phyloP scores from a whole-genome alignment of 106 monocot genomes.

The Acorus calamus region DNA sequence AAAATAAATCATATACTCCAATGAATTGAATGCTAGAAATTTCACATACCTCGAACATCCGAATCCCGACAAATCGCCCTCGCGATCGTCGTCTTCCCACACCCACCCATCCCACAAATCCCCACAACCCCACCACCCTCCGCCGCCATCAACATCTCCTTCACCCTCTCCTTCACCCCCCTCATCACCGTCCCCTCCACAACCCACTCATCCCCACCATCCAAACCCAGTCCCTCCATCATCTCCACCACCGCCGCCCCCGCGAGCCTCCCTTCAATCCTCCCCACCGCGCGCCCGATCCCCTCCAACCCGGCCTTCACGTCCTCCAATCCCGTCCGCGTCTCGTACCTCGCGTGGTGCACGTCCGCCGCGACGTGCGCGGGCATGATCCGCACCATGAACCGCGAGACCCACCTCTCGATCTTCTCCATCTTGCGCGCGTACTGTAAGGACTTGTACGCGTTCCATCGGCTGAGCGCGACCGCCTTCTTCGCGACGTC shows the following conservation, averaged over 20 bases:
- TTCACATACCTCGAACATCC: conserved; percentile 29
- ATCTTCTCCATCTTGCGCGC: conserved; percentile 35
- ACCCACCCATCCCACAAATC: conserved; percentile 59
- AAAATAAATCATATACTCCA: not conserved
- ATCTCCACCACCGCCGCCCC: conserved; percentile 17
- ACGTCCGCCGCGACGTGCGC: conserved; percentile 36
- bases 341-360: conserved; percentile 29
- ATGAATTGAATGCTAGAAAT: not conserved
- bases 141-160: conserved; percentile 30
- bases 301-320: conserved; percentile 5
- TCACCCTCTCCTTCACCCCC: conserved; percentile 39
- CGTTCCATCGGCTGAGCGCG: conserved; percentile 35
- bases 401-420: conserved; percentile 21
- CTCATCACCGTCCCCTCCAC: conserved; percentile 14
- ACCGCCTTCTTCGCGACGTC: conserved; percentile 34
- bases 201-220: conserved; percentile 2
- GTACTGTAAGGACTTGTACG: conserved; percentile 36
- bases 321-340: conserved; percentile 21
- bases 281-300: not conserved
- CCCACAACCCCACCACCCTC: conserved; percentile 27
- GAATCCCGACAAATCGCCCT: conserved; percentile 36
- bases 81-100: conserved; percentile 55
- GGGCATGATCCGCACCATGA: conserved; percentile 30
- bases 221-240: conserved; percentile 6
- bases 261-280: not conserved